Conservation (phyloP, 208 protist species). For the Wallacemonas sp. region DNA sequence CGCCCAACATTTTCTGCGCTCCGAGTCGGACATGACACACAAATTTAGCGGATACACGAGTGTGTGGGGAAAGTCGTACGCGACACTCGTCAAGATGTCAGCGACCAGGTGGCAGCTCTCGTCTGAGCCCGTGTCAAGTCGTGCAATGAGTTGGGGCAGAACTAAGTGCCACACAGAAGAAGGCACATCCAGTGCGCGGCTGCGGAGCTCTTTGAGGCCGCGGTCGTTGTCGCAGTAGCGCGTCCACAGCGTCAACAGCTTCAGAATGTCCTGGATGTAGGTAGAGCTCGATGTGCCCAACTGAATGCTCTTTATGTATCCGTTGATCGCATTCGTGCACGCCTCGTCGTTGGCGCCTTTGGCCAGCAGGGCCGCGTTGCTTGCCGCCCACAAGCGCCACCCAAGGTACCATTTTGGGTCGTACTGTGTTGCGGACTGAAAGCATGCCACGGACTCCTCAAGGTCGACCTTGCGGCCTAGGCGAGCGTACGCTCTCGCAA, state of each 20-base stretch:
- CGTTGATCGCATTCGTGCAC: conserved; percentile 78
- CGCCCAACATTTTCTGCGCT: conserved; percentile 70
- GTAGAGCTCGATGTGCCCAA: conserved; percentile 74
- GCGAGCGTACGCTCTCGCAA: conserved; percentile 71
- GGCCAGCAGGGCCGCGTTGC: conserved; percentile 66
- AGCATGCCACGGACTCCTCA: conserved; percentile 70
- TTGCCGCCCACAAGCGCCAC: conserved; percentile 84
- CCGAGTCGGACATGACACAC: conserved; percentile 86
- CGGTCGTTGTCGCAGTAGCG: conserved; percentile 76
- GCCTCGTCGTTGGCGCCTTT: conserved; percentile 40
- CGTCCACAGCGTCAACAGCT: conserved; percentile 98
- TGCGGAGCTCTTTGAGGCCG: conserved; percentile 79
- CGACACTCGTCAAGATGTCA: conserved; percentile 92
- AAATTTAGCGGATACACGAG: conserved; percentile 99
- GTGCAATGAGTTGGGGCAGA: conserved; percentile 98
- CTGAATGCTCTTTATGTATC: conserved; percentile 84
- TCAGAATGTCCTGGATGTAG: conserved; percentile 97
- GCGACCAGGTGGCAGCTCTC: conserved; percentile 94
- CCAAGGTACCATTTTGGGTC: conserved; percentile 83
- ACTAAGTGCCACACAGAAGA: conserved; percentile 98
- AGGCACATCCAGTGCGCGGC: conserved; percentile 92
- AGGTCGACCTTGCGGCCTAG: conserved; percentile 65
- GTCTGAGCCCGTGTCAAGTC: conserved; percentile 92
- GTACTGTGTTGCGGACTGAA: conserved; percentile 71
- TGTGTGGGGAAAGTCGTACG: conserved; percentile 97